Evolutionary conservation across 306 rosid species (phyloP).

Genomic region (Myrica gale): DNA sequence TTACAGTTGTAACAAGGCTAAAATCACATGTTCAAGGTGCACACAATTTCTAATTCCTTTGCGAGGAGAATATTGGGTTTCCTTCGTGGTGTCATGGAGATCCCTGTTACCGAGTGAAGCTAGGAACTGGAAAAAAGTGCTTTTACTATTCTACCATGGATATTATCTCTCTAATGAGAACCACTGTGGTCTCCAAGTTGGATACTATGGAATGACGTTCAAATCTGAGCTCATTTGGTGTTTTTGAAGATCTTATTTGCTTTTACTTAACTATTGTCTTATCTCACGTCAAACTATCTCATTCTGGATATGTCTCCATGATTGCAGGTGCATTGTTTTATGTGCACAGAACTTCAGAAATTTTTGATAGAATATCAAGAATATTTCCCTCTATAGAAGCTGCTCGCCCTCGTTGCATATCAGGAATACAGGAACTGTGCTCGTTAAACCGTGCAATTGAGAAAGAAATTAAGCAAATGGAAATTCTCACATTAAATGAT

Average conservation of each 20-base stretch:
- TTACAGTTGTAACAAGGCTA: background rate
- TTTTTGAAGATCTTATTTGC: slow-evolving; percentile 11
- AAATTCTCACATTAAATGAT: background rate
- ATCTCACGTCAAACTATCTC: slow-evolving; percentile 10
- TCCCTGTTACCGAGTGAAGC: background rate
- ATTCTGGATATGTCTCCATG: slow-evolving; percentile 27
- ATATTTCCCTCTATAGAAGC: slow-evolving; percentile 70
- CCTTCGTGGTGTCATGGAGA: slow-evolving; percentile 1
- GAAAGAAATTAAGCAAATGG: slow-evolving; percentile 34
- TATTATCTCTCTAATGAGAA: background rate
- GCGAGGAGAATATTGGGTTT: background rate
- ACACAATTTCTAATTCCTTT: background rate
- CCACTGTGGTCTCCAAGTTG: background rate
- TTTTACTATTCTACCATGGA: background rate
- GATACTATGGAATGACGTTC: slow-evolving; percentile 7
- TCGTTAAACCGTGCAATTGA: slow-evolving; percentile 44
- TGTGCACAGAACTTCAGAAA: slow-evolving; percentile 62
- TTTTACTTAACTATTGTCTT: slow-evolving; percentile 20
- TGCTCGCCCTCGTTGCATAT: slow-evolving; percentile 71
- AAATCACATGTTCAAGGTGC: background rate
- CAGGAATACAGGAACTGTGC: slow-evolving; percentile 67
- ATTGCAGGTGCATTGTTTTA: slow-evolving; percentile 59
- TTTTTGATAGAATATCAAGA: slow-evolving; percentile 47
- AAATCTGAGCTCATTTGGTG: background rate
- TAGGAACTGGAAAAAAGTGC: background rate